A percentile compares a stretch with the other conserved stretches of the same genome.
Conservation (phyloP, 2,329 filamentous ascomycete species). For the Phialophora expanda region DNA sequence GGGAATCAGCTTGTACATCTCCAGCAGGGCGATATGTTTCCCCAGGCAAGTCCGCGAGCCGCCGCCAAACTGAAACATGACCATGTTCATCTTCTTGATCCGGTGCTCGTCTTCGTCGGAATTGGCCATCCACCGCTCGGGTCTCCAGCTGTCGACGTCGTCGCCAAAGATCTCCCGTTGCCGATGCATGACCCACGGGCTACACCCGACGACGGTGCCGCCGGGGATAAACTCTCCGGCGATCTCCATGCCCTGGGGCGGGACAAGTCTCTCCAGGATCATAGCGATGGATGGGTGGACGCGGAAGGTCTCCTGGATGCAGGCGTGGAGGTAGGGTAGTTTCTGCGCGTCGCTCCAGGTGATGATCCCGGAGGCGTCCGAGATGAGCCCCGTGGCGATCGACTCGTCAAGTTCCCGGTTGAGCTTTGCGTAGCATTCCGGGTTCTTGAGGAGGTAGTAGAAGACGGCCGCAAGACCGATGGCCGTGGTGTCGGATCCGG, state of each 20-base stretch:
- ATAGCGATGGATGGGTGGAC: neutral
- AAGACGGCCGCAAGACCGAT: conserved; percentile 43
- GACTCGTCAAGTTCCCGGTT: neutral
- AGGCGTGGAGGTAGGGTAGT: neutral
- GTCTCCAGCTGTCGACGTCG: conserved; percentile 34
- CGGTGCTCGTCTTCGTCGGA: conserved; percentile 15
- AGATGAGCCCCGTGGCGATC: neutral
- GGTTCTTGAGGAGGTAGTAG: conserved; percentile 39
- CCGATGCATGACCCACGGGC: conserved; percentile 40
- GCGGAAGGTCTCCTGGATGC: neutral
- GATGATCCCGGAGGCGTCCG: neutral
- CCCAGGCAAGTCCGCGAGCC: conserved; percentile 17
- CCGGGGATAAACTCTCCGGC: conserved; percentile 22
- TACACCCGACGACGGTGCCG: conserved; percentile 27
- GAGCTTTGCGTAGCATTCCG: neutral
- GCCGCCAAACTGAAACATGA: neutral
- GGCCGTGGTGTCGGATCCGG: conserved; percentile 47
- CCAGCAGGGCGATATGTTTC: conserved; percentile 19
- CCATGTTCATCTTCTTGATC: conserved; percentile 6
- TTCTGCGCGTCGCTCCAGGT: neutral
- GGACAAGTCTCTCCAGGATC: neutral
- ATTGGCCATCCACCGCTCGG: conserved; percentile 43
- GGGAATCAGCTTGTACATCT: conserved; percentile 29
- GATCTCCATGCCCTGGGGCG: neutral
- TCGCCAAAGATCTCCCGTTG: conserved; percentile 29